Evolutionary conservation across 495 filamentous ascomycete species (phyloP), one percentile per base, ranked within the genome.

Genomic region (Podospora tetraspora): DNA sequence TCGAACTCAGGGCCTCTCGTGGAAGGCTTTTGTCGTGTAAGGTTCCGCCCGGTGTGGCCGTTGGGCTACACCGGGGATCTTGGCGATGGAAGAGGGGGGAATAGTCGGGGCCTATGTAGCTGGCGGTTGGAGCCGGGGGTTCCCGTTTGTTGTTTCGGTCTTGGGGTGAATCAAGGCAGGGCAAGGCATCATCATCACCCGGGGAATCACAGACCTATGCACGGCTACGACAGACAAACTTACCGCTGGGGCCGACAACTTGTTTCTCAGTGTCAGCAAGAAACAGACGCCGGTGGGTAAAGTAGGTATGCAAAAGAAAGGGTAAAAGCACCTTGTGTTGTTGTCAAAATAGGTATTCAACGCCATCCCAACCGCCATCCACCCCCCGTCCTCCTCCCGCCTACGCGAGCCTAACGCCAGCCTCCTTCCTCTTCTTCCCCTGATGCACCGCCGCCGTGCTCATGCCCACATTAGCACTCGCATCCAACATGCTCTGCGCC

Each of bases 361-460:
- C 43, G 43, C 43, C 43, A 19, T 43, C 37, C 37, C 4, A 16
- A 3, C 0, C n/a, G n/a, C n/a, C n/a, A 25, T 25, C 25, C 25
- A 25, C 2, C 37, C 37, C 12, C 37, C 37, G 3, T n/a, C 43
- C 34, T 43, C 34, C 43, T n/a, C 4, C 24, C 9, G 34, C 43
- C 63, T 30, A 93, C 56, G 87, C 90, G 78, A 99, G 83, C 67
- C 95, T 81, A 37, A 99, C 94, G 63, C 95, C 95, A 22, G 95
- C 94, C 79, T 94, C 91, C 75, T 89, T 86, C 61, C 90, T 87
- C 86, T 93, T 97, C 81, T 91, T 92, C 11, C 90, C 88, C 76
- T 88, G 86, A 57, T 88, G 85, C 12, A 88, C 91, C 75, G 90
- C 88, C 16, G 91, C 93, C 69, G 85, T 89, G 75, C 87, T 90